Conservation (phyloP, 2,329 filamentous ascomycete genomes). For the Colletotrichum sidae region DNA sequence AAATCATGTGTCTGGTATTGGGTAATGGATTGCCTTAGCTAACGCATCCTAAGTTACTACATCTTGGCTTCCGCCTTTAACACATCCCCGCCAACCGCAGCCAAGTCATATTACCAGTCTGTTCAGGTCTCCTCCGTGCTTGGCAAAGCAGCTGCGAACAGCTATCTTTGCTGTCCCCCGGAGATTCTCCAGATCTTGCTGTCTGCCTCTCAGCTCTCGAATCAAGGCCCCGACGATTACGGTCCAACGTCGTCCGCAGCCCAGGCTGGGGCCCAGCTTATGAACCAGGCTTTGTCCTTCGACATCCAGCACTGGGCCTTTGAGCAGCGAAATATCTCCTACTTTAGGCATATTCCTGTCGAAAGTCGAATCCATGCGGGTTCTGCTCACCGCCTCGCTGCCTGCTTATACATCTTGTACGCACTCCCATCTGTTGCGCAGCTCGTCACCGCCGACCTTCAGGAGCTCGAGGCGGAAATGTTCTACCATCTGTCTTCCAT, state of each 20-base stretch:
- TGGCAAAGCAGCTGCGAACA: conserved; percentile 54
- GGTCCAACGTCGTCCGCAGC: conserved; percentile 46
- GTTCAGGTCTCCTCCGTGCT: conserved; percentile 53
- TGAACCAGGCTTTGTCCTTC: conserved; percentile 52
- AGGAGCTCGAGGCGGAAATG: conserved; percentile 56
- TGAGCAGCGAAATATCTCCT: conserved; percentile 48
- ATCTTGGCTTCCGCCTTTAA: conserved; percentile 59
- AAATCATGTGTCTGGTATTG: neutral
- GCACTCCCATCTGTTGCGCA: conserved; percentile 47
- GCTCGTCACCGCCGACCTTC: conserved; percentile 44
- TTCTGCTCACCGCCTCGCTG: conserved; percentile 55
- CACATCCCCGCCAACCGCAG: conserved; percentile 44
- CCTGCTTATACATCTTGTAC: conserved; percentile 60
- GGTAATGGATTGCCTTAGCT: conserved; percentile 16
- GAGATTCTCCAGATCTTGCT: conserved; percentile 57
- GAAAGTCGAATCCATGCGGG: conserved; percentile 54
- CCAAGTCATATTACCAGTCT: conserved; percentile 49
- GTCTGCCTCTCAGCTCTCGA: conserved; percentile 54
- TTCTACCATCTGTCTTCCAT: conserved; percentile 60
- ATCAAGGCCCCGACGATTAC: conserved; percentile 42
- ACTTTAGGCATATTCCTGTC: conserved; percentile 48
- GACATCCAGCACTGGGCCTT: conserved; percentile 56
- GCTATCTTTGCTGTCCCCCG: conserved; percentile 60
- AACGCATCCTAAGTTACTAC: conserved; percentile 51
- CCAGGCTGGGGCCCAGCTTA: conserved; percentile 46